These are phyloP conservation scores for Leccinum broughii DNA, from an alignment of 768 basidiomycete genomes.

Conservation along the genomic window DNA sequence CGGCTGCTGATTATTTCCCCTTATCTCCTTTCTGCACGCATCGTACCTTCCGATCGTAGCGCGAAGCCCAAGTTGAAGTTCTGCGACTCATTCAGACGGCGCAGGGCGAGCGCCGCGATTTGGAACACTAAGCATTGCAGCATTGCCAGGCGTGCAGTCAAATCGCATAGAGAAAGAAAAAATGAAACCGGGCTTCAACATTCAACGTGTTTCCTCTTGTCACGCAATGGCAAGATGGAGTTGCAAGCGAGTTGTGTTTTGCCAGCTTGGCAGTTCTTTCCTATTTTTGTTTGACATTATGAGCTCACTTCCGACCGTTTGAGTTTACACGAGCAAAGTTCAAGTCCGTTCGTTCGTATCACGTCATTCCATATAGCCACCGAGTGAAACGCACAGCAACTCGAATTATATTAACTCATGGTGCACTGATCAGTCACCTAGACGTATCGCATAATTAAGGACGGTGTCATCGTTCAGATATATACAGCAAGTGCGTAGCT, in stretches of 20 bases:
- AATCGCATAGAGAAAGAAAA: slow-evolving; percentile 2
- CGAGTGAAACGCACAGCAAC: slow-evolving; percentile 17
- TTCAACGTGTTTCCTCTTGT: slow-evolving; percentile 12
- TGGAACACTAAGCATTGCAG: background rate
- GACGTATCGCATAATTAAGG: slow-evolving; percentile 17
- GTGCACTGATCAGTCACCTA: slow-evolving; percentile 16
- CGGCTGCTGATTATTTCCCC: slow-evolving; percentile 15
- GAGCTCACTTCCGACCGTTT: slow-evolving; percentile 18
- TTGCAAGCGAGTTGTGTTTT: slow-evolving; percentile 15
- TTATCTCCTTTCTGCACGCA: slow-evolving; percentile 26
- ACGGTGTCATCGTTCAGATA: slow-evolving; percentile 18
- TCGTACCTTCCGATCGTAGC: slow-evolving; percentile 14
- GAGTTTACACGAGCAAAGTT: slow-evolving; percentile 21
- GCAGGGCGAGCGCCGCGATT: background rate
- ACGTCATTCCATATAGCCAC: slow-evolving; percentile 31
- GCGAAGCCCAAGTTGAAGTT: background rate
- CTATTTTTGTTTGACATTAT: background rate
- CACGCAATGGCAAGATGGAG: background rate
- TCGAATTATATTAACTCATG: slow-evolving; percentile 10
- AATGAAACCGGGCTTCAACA: slow-evolving; percentile 11
- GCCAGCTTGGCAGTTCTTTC: slow-evolving; percentile 14
- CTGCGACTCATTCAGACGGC: background rate
- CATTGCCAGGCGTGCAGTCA: background rate
- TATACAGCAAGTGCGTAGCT: slow-evolving; percentile 16
- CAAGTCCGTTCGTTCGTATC: slow-evolving; percentile 23